A percentile compares a stretch with the other conserved stretches of the same genome.
These are phyloP conservation scores for Solanum chaucha DNA, from an alignment of 257 asterid species.

Conservation along the genomic window DNA sequence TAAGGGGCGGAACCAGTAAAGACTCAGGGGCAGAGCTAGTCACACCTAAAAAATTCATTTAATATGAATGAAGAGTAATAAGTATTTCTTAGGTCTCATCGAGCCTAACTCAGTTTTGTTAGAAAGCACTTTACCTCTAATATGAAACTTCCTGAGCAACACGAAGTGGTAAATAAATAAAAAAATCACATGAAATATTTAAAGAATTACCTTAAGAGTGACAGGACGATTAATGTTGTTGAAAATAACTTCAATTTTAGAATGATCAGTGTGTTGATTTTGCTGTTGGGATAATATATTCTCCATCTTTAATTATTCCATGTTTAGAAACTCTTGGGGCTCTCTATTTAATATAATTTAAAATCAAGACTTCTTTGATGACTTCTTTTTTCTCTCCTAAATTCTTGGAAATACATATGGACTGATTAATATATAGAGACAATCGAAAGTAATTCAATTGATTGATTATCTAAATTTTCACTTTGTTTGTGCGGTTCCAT, in stretches of 20 bases:
- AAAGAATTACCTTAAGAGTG: slow-evolving; percentile 32
- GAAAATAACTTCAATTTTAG: slow-evolving; percentile 19
- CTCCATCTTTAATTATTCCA: slow-evolving; percentile 18
- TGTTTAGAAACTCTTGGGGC: background rate
- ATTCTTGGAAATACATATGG: background rate
- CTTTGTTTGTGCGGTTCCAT: background rate
- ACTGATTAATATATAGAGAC: background rate
- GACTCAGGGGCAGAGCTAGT: background rate
- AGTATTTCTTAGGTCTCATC: background rate
- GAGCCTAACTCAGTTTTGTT: background rate
- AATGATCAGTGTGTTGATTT: background rate
- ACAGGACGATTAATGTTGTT: slow-evolving; percentile 31
- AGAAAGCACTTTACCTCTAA: background rate
- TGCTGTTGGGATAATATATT: slow-evolving; percentile 5
- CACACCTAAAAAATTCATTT: background rate
- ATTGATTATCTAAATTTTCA: background rate
- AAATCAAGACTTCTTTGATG: background rate
- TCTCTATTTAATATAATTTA: background rate
- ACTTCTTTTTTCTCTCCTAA: background rate
- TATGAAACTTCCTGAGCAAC: background rate
- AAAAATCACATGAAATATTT: background rate
- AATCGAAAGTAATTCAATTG: background rate
- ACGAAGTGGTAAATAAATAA: background rate
- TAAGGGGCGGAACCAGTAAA: no score
- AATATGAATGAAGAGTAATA: background rate